Conservation (phyloP, 1,139 yeast genomes). For the Hyphopichia khmerensis region DNA sequence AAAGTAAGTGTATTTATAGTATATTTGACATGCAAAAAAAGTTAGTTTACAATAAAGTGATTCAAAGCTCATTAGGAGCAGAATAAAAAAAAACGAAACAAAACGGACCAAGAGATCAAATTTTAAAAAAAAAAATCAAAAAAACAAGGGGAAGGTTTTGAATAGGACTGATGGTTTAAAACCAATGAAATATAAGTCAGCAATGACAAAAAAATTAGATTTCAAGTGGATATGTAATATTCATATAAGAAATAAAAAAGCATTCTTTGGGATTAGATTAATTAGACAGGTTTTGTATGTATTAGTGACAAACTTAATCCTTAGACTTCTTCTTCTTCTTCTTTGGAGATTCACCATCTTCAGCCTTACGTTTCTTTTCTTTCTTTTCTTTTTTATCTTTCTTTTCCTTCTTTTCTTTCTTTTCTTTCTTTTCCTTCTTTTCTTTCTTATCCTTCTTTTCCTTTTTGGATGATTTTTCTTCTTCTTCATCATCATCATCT, state of each 20-base stretch:
- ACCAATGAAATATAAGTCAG: not conserved
- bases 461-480: conserved; percentile 54
- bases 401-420: conserved; percentile 53
- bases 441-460: conserved; percentile 55
- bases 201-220: no score
- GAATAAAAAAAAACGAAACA: not conserved
- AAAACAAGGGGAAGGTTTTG: not conserved
- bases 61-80: not conserved
- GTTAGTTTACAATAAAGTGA: conserved; percentile 9
- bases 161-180: not conserved
- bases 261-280: not conserved
- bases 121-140: not conserved
- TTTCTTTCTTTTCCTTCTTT: conserved; percentile 57
- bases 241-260: not conserved
- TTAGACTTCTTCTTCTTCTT: conserved; percentile 52
- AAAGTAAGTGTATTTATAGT: not conserved
- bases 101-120: not conserved
- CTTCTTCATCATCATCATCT: conserved; percentile 35
- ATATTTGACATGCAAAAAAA: conserved; percentile 14
- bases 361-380: conserved; percentile 52
- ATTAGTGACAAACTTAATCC: conserved; percentile 21
- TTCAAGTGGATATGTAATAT: no score
- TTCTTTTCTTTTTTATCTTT: conserved; percentile 57
- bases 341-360: conserved; percentile 44
- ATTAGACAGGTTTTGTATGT: not conserved